Conservation (phyloP, 2,329 filamentous ascomycete genomes). For the Trichoderma brevicompactum region DNA sequence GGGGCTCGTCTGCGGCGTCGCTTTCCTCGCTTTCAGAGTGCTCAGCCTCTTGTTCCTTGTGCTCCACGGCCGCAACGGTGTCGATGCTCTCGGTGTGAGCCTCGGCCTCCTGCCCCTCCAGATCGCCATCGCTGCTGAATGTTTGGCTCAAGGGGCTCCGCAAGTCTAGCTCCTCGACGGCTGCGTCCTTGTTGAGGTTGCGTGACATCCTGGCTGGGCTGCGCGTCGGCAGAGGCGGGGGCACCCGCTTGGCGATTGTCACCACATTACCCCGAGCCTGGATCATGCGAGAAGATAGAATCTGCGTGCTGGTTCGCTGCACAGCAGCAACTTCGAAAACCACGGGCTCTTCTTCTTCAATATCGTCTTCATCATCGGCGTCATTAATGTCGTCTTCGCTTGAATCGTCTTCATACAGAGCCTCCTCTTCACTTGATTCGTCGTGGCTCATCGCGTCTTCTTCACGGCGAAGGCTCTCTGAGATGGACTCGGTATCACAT, state of each 20-base stretch:
- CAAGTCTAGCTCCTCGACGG: conserved; percentile 64
- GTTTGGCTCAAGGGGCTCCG: conserved; percentile 57
- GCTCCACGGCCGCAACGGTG: not conserved
- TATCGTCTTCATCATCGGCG: conserved; percentile 51
- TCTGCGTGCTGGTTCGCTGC: conserved; percentile 58
- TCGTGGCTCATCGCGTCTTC: conserved; percentile 34
- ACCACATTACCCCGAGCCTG: conserved; percentile 78
- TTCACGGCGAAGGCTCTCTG: conserved; percentile 30
- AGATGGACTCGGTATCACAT: not conserved
- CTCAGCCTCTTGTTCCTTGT: conserved; percentile 5
- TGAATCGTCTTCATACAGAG: conserved; percentile 30
- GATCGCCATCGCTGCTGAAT: conserved; percentile 46
- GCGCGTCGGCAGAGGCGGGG: conserved; percentile 76
- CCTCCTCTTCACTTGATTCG: conserved; percentile 33
- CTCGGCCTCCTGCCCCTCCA: conserved; percentile 32
- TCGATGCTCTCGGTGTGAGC: conserved; percentile 7
- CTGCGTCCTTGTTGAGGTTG: conserved; percentile 51
- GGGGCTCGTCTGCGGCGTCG: conserved; percentile 6
- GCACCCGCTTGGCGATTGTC: conserved; percentile 78
- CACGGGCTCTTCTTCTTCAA: conserved; percentile 65
- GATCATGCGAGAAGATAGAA: conserved; percentile 67
- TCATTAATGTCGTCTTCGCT: conserved; percentile 37
- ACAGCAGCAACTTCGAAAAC: conserved; percentile 69
- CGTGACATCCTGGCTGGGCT: conserved; percentile 69
- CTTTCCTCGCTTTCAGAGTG: conserved; percentile 1